Base-by-base conservation (phyloP, 2,329 filamentous ascomycete genomes). In the Chlorencoelia australis region DNA sequence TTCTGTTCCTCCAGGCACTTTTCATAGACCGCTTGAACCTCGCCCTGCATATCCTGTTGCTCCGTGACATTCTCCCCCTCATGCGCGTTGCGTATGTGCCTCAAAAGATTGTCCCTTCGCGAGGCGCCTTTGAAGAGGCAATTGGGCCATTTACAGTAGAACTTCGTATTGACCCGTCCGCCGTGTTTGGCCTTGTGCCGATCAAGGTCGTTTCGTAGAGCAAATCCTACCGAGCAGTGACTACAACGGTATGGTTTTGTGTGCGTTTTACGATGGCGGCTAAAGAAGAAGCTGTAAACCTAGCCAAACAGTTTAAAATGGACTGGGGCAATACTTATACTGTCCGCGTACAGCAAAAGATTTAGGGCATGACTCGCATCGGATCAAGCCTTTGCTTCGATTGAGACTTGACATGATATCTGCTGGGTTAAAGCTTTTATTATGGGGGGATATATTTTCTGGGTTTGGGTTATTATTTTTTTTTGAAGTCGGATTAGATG, bases 181-280 rank as follows among this genome's bases (percentile, higher is more conserved):
- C 41, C 35, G 34, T 47, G 43, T 29, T 34, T 45, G 22, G 30
- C 24, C 21, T 40, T 41, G 27, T 47, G 45, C 9, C 43, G 38
- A 32, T 43, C 24, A 22, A 43, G 35, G 30, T 47, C 40, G 26
- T 35, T 30, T 37, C 43, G 41, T 19, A 45, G 34, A 33, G 45
- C 45, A 40, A 47, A 47, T 15, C 36, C 40, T 19, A 18, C 17
- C 11, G 17, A 24, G 25, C 45, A 47, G 19, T 21, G 22, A 28
- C 9, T 13, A 35, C 43, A 45, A 9, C 29, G 30, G 33, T 45
- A 43, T 29, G 45, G 45, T 28, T 35, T 35, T 3, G 33, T 32
- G 27, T 46, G 44, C 9, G 44, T 44, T 32, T 46, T 46, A 18
- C 33, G 37, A 42, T 46, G 44, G 21, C 42, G 41, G 33, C 44